Evolutionary conservation across 2,329 filamentous ascomycete species (phyloP).

Genomic region (Teratosphaeria viscida): DNA sequence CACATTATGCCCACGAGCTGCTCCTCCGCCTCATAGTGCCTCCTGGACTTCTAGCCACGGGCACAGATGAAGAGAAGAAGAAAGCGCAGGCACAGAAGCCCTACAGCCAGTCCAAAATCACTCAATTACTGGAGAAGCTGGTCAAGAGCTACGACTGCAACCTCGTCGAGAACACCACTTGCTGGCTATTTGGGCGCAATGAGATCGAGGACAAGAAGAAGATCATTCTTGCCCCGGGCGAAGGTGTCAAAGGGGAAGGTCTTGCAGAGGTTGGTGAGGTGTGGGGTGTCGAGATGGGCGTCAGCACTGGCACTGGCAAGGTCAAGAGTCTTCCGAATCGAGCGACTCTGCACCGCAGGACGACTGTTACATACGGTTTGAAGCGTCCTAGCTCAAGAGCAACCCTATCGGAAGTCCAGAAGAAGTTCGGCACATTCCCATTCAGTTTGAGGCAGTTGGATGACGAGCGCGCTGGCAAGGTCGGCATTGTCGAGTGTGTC

Average conservation of each 20-base stretch:
- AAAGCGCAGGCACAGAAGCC: conserved; percentile 72
- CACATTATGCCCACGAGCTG: conserved; percentile 90
- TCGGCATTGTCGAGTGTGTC: conserved; percentile 93
- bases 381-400: conserved; percentile 92
- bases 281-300: conserved; percentile 94
- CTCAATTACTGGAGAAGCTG: conserved; percentile 78
- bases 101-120: conserved; percentile 78
- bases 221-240: conserved; percentile 80
- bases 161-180: conserved; percentile 94
- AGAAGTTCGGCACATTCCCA: conserved; percentile 95
- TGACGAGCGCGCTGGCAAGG: conserved; percentile 89
- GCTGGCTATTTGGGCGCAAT: conserved; percentile 91
- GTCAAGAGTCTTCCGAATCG: conserved; percentile 85
- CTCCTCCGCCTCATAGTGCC: conserved; percentile 84
- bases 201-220: conserved; percentile 98
- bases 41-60: conserved; percentile 70
- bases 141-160: conserved; percentile 84
- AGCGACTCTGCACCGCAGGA: conserved; percentile 85
- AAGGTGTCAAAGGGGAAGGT: conserved; percentile 86
- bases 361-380: conserved; percentile 78
- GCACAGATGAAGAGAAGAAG: conserved; percentile 89
- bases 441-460: conserved; percentile 96
- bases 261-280: conserved; percentile 81
- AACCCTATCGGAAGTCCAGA: conserved; percentile 85
- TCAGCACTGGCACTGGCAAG: conserved; percentile 85